A percentile compares a stretch with the other conserved stretches of the same genome.
Evolutionary conservation across 179 eudicot genomes (phyloP).

Genomic region (Heliamphora pulchella): DNA sequence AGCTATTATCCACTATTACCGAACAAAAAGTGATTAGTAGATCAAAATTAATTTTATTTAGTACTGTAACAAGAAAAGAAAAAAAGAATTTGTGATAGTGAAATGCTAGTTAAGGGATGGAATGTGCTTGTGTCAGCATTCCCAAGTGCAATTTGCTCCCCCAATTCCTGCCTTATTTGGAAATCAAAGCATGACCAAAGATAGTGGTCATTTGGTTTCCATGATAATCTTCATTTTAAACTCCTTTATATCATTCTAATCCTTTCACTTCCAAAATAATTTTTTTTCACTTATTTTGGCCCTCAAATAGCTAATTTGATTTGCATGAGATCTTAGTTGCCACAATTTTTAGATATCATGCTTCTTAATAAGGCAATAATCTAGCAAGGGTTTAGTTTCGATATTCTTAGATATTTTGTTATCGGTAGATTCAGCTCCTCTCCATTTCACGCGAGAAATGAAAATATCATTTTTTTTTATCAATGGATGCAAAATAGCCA

Average conservation of each 20-base stretch:
- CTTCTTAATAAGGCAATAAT: background rate
- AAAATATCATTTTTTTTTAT: too few relatives aligned
- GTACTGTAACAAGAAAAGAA: too few relatives aligned
- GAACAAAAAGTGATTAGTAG: too few relatives aligned
- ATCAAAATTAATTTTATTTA: too few relatives aligned
- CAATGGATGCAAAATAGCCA: too few relatives aligned
- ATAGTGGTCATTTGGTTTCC: background rate
- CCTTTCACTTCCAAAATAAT: background rate
- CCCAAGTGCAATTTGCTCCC: conserved; percentile 5
- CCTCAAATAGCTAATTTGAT: background rate
- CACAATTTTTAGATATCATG: background rate
- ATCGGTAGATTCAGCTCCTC: too few relatives aligned
- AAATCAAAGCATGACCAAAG: background rate
- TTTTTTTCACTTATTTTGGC: background rate
- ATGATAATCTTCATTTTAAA: background rate
- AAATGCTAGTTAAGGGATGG: background rate
- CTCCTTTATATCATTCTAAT: too few relatives aligned
- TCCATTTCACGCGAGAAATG: too few relatives aligned
- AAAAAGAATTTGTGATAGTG: too few relatives aligned
- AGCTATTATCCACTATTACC: too few relatives aligned
- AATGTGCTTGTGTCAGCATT: background rate
- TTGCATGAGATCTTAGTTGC: background rate
- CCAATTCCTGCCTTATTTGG: conserved; percentile 13
- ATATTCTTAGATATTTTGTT: too few relatives aligned
- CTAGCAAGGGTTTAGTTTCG: background rate